Conservation (phyloP, 2,329 filamentous ascomycete genomes). For the Aspergillus sclerotialis region DNA sequence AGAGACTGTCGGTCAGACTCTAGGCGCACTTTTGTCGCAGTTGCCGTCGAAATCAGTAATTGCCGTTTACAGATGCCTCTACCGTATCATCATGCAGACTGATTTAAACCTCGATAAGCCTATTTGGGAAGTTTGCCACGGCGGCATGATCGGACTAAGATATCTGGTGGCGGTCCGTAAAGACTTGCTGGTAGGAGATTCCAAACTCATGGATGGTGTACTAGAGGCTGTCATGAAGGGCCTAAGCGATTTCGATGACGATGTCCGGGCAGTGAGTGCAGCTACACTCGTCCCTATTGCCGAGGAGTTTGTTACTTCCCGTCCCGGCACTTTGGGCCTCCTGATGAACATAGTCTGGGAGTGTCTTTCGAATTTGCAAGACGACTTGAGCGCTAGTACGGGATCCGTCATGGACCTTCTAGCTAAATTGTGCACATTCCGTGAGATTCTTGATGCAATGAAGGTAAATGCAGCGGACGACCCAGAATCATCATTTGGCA, state of each 20-base stretch:
- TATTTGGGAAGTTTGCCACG: slow-evolving; percentile 92
- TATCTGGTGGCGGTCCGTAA: slow-evolving; percentile 95
- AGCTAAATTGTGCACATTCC: slow-evolving; percentile 91
- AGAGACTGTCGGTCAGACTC: slow-evolving; percentile 88
- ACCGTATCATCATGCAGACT: slow-evolving; percentile 85
- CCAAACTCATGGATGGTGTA: slow-evolving; percentile 83
- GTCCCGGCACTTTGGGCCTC: slow-evolving; percentile 67
- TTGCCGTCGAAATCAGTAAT: slow-evolving; percentile 73
- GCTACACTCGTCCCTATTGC: slow-evolving; percentile 96
- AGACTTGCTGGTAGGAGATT: slow-evolving; percentile 78
- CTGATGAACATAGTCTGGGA: slow-evolving; percentile 97
- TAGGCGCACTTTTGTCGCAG: slow-evolving; percentile 83
- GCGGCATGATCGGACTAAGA: slow-evolving; percentile 92
- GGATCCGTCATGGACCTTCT: slow-evolving; percentile 98
- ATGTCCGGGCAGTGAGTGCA: slow-evolving; percentile 92
- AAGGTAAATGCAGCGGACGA: slow-evolving; percentile 78
- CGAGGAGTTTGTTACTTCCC: slow-evolving; percentile 83
- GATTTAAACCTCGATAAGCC: slow-evolving; percentile 67
- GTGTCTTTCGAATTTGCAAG: slow-evolving; percentile 90
- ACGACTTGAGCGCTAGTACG: slow-evolving; percentile 94
- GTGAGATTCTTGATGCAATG: slow-evolving; percentile 88
- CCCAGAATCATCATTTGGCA: slow-evolving; percentile 80
- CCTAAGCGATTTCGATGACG: slow-evolving; percentile 81
- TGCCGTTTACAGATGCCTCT: slow-evolving; percentile 74
- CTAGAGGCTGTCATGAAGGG: slow-evolving; percentile 92